These are phyloP conservation scores for Malassezia sympodialis DNA, from an alignment of 1,284 basidiomycete species.

Conservation along the genomic window DNA sequence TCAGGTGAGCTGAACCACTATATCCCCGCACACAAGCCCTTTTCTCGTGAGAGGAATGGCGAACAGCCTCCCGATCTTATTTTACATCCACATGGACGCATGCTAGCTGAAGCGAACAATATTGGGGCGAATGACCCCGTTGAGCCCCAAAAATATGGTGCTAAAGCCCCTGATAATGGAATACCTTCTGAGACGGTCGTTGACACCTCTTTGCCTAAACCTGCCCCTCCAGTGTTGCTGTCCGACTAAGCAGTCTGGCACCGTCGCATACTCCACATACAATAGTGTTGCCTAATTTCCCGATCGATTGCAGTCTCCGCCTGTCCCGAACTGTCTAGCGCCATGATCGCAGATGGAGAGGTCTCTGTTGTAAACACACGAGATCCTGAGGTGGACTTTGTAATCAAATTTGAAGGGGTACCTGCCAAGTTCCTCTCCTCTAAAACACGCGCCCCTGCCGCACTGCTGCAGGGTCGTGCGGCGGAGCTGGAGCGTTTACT, in stretches of 20 bases:
- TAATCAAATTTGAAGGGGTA: conserved; percentile 14
- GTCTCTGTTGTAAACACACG: not conserved
- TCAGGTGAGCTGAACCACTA: not conserved
- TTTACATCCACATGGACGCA: not conserved
- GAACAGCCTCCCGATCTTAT: not conserved
- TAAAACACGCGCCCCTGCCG: conserved; percentile 20
- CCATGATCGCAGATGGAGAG: not conserved
- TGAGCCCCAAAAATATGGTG: not conserved
- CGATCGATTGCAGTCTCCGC: not conserved
- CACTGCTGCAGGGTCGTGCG: conserved; percentile 17
- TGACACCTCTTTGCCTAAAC: not conserved
- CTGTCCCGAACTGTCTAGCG: not conserved
- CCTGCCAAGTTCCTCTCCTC: not conserved
- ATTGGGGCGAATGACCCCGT: too few relatives aligned
- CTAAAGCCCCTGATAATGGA: not conserved
- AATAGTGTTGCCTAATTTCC: not conserved
- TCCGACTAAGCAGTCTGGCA: not conserved
- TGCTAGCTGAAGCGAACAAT: not conserved
- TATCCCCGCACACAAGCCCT: not conserved
- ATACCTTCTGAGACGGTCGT: not conserved
- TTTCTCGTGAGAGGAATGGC: not conserved
- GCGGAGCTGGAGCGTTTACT: conserved; percentile 28
- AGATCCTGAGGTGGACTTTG: conserved; percentile 10
- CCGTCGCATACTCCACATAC: not conserved
- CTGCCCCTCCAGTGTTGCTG: not conserved